Evolutionary conservation across 768 basidiomycete species (phyloP), one percentile per base, ranked within the genome.

Genomic region (Baorangia bicolor): DNA sequence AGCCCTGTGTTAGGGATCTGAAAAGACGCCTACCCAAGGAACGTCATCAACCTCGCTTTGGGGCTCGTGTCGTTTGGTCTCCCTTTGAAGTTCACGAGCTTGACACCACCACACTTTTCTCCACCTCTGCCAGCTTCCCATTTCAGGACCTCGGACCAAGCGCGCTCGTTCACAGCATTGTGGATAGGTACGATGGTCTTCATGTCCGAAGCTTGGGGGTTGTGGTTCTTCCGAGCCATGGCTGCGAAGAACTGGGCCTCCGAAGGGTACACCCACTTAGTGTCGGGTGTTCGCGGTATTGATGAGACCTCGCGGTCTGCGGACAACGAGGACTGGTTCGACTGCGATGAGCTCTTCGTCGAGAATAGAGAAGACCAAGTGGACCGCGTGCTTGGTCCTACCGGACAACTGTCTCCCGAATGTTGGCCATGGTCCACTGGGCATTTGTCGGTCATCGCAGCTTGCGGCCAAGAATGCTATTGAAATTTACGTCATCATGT

Each of bases 201-300:
- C 95, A 98, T 98, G 74, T 98, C 96, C n/a, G 79, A 69, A 21
- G 88, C 81, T 30, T 86, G 80, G 4, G 95, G 95, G 51, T 88
- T 85, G 70, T 97, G 92, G 64, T 97, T 86, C 75, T 98, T 98
- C 56, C 96, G 85, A 54, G 86, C 83, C 88, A 99, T 94, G 20
- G 97, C 96, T n/a, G 90, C 80, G 73, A 90, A 98, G 80, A 99
- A 99, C 74, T 98, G 96, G n/a, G 90, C 85, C 69, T 98, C 93
- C 20, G 96, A 98, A 23, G 97, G 97, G 73, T 99, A 99, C 45
- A 97, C 90, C 97, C 97, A 99, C 53, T 93, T 88, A 40, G 79
- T 80, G 46, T 84, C 83, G 39, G 78, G 73, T 20, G 75, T 69
- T 64, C 86, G 84, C 18, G 96, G 96, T 68, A 98, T 98, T 27